These are phyloP conservation scores for Lentinula guzmanii DNA, from an alignment of 768 basidiomycete genomes.

Conservation along the genomic window DNA sequence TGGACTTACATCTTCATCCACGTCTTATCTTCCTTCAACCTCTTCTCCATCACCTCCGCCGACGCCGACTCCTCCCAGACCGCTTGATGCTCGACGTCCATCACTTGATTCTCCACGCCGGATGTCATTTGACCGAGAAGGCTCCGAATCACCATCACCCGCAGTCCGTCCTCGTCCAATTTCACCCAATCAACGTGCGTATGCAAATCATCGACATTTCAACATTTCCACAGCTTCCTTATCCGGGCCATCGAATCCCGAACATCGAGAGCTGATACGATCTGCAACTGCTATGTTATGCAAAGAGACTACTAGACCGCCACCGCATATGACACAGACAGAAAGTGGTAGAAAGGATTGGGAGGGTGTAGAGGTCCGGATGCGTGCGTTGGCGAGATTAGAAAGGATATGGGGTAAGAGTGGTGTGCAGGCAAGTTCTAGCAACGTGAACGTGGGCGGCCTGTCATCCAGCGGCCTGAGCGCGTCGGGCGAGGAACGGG, in stretches of 20 bases:
- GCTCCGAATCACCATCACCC: constrained; percentile 33
- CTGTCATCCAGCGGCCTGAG: constrained; percentile 30
- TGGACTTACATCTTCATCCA: constrained; percentile 41
- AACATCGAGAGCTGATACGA: constrained; percentile 65
- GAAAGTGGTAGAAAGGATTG: constrained; percentile 51
- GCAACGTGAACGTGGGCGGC: constrained; percentile 27
- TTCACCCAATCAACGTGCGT: constrained; percentile 43
- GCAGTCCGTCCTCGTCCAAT: constrained; percentile 35
- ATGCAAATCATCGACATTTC: constrained; percentile 48
- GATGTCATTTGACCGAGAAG: constrained; percentile 27
- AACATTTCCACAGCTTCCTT: constrained; percentile 60
- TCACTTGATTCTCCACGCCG: constrained; percentile 32
- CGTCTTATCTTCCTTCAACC: constrained; percentile 42
- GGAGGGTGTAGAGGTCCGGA: constrained; percentile 70
- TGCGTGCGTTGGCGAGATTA: constrained; percentile 53
- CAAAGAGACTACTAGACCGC: constrained; percentile 59
- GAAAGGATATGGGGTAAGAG: constrained; percentile 77
- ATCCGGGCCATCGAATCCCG: constrained; percentile 39
- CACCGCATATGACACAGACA: constrained; percentile 45
- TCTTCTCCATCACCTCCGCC: constrained; percentile 23
- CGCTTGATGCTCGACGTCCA: constrained; percentile 26
- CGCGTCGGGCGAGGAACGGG: constrained; percentile 65
- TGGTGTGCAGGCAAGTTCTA: constrained; percentile 38
- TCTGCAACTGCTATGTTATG: constrained; percentile 58
- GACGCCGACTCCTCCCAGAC: constrained; percentile 17